phyloP scores from a whole-genome alignment of 2,329 filamentous ascomycete species.

The Colletotrichum truncatum region DNA sequence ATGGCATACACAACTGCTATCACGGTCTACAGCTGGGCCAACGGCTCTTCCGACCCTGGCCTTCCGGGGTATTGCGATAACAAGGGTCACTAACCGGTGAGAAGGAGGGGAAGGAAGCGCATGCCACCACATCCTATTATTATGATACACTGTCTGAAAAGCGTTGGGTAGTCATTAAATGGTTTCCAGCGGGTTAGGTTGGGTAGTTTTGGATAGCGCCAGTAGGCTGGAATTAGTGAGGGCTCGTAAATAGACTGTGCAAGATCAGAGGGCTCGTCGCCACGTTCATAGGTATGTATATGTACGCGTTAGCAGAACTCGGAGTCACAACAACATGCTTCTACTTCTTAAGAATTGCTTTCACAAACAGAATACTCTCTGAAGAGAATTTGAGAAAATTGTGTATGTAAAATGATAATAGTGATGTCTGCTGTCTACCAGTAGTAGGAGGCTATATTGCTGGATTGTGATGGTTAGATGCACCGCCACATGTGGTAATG shows the following conservation, averaged over 20 bases:
- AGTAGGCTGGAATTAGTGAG: slow-evolving; percentile 9
- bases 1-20: slow-evolving; percentile 93
- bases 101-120: neutral
- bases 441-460: too few relatives aligned
- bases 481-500: slow-evolving; percentile 7
- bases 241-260: slow-evolving; percentile 29
- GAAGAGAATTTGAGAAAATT: too few relatives aligned
- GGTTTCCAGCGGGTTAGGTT: slow-evolving; percentile 25
- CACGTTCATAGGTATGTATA: slow-evolving; percentile 22
- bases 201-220: slow-evolving; percentile 17
- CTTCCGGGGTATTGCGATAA: slow-evolving; percentile 65
- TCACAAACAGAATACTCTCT: too few relatives aligned
- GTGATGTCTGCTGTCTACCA: too few relatives aligned
- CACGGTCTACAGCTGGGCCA: slow-evolving; percentile 88
- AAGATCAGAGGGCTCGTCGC: slow-evolving; percentile 30
- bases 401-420: too few relatives aligned
- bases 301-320: slow-evolving; percentile 12
- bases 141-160: slow-evolving; percentile 15
- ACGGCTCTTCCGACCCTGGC: slow-evolving; percentile 54
- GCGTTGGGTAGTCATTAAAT: slow-evolving; percentile 26
- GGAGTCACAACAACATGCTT: neutral
- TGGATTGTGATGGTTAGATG: neutral
- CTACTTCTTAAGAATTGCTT: too few relatives aligned
- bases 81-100: slow-evolving; percentile 26
- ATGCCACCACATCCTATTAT: neutral